Conservation (phyloP, 192 early-diverging fungal genomes). For the Oehlia diaphana region DNA sequence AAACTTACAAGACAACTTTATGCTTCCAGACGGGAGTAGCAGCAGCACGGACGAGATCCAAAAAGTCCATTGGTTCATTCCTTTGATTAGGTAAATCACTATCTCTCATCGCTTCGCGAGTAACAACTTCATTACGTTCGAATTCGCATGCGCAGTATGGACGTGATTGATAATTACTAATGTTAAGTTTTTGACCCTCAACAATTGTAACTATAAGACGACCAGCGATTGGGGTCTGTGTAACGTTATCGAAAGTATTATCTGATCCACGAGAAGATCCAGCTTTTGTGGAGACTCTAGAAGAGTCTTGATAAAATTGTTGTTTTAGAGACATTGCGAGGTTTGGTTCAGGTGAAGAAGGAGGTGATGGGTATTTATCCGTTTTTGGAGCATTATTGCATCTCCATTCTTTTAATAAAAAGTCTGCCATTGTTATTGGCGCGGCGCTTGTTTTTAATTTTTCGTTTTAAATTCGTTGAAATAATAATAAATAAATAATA, state of each 20-base stretch:
- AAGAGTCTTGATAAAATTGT: background rate
- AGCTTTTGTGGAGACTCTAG: background rate
- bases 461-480: no score
- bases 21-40: conserved; percentile 26
- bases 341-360: background rate
- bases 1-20: conserved; percentile 23
- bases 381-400: background rate
- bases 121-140: conserved; percentile 24
- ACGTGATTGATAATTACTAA: conserved; percentile 18
- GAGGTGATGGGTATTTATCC: no score
- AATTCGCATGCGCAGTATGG: conserved; percentile 27
- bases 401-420: no score
- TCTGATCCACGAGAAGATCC: background rate
- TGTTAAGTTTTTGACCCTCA: conserved; percentile 22
- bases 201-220: conserved; percentile 20
- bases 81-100: background rate
- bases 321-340: background rate
- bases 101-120: conserved; percentile 17
- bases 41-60: conserved; percentile 19
- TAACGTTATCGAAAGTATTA: conserved; percentile 24
- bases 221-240: conserved; percentile 11
- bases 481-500: no score
- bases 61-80: background rate
- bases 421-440: no score
- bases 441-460: no score